phyloP scores from a whole-genome alignment of 2,329 filamentous ascomycete genomes.

The Chrysosporium queenslandicum region DNA sequence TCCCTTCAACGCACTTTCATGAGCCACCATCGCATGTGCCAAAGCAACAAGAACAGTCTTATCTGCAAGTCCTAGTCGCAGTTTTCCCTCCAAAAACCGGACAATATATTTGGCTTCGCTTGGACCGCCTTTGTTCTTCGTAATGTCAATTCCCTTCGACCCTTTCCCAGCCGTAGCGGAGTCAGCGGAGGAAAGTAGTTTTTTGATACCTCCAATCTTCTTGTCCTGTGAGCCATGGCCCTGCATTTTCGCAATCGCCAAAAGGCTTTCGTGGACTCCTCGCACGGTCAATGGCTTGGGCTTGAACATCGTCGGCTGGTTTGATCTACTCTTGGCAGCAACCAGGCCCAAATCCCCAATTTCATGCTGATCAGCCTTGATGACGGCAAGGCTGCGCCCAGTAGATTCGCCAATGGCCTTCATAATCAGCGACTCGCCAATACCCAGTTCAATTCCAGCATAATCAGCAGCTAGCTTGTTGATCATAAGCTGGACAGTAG shows the following conservation, averaged over 20 bases:
- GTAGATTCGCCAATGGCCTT: constrained; percentile 95
- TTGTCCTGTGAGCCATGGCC: constrained; percentile 80
- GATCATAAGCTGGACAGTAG: constrained; percentile 89
- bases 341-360: constrained; percentile 93
- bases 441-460: constrained; percentile 92
- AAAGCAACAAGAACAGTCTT: constrained; percentile 83
- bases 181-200: constrained; percentile 84
- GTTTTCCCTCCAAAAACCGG: constrained; percentile 86
- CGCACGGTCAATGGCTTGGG: constrained; percentile 80
- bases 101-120: constrained; percentile 94
- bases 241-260: constrained; percentile 75
- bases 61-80: constrained; percentile 83
- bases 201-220: constrained; percentile 93
- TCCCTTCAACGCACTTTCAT: constrained; percentile 64
- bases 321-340: constrained; percentile 87
- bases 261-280: constrained; percentile 76
- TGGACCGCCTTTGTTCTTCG: constrained; percentile 80
- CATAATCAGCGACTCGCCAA: constrained; percentile 97
- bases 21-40: constrained; percentile 75
- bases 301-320: constrained; percentile 97
- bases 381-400: constrained; percentile 73
- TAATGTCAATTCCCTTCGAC: constrained; percentile 61
- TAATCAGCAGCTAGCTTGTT: constrained; percentile 97
- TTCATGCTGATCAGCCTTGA: constrained; percentile 92
- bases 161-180: constrained; percentile 59